A percentile compares a stretch with the other conserved stretches of the same genome.
Conservation (phyloP, 75 land plant genomes). For the Picea glauca region DNA sequence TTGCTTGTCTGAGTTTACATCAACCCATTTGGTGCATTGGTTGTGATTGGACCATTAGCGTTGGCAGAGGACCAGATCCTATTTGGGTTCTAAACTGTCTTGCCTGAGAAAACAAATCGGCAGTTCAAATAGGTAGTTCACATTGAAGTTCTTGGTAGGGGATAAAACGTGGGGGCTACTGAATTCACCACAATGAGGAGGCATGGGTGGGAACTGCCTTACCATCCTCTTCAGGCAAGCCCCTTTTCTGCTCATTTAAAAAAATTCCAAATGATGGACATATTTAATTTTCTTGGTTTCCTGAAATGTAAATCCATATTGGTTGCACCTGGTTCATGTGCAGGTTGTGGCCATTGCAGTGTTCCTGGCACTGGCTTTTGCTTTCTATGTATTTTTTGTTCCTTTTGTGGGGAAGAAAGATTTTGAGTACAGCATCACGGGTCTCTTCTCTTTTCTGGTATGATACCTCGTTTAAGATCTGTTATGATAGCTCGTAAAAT, state of each 20-base stretch:
- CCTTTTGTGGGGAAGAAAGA: conserved; percentile 80
- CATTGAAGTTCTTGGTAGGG: too few species aligned
- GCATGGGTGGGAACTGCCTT: conserved; percentile 99
- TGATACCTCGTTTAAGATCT: neutral
- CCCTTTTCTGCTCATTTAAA: neutral
- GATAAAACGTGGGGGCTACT: too few species aligned
- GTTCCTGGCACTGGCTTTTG: conserved; percentile 83
- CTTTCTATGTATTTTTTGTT: conserved; percentile 94
- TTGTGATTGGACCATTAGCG: too few species aligned
- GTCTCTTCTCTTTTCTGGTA: conserved; percentile 81
- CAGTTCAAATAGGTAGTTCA: too few species aligned
- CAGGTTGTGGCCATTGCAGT: conserved; percentile 97
- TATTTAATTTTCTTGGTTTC: too few species aligned
- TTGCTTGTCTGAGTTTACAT: too few species aligned
- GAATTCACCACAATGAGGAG: conserved; percentile 60
- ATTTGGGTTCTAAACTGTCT: too few species aligned
- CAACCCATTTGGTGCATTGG: too few species aligned
- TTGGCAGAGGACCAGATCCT: too few species aligned
- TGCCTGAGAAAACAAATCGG: too few species aligned
- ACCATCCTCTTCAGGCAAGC: conserved; percentile 95
- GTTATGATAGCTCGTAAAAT: too few species aligned
- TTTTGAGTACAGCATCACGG: conserved; percentile 54
- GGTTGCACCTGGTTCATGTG: conserved; percentile 7
- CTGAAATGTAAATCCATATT: neutral
- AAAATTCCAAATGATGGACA: too few species aligned